Percentiles rank a stretch among this genome's conserved stretches.
Evolutionary conservation across 1,139 yeast species (phyloP).

Genomic region (Pichia inconspicua): DNA sequence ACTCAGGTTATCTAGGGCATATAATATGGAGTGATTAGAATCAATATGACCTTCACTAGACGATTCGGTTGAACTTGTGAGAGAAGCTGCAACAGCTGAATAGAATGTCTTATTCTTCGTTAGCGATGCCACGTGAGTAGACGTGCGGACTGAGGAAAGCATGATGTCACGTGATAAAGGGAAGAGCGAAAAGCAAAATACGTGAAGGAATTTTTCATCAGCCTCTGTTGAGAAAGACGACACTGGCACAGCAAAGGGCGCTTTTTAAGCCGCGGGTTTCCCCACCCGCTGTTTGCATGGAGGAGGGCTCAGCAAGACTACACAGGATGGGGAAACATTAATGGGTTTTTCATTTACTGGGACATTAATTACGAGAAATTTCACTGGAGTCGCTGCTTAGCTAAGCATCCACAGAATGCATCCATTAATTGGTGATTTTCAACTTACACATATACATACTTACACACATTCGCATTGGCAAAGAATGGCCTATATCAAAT

Average conservation of each 20-base stretch:
- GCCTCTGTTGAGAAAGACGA: too few relatives aligned
- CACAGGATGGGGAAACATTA: neutral
- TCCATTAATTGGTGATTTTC: too few relatives aligned
- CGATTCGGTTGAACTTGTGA: neutral
- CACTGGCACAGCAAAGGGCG: too few relatives aligned
- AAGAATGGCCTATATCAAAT: too few relatives aligned
- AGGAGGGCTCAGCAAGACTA: neutral
- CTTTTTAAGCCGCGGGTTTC: neutral
- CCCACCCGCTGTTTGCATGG: conserved; percentile 4
- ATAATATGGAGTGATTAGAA: neutral
- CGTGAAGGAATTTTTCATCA: neutral
- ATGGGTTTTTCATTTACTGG: too few relatives aligned
- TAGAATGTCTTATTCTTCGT: neutral
- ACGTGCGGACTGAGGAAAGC: neutral
- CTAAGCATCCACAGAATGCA: too few relatives aligned
- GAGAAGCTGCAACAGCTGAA: neutral
- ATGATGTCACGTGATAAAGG: neutral
- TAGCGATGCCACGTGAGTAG: neutral
- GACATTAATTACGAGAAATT: too few relatives aligned
- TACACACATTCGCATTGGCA: too few relatives aligned
- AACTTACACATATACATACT: too few relatives aligned
- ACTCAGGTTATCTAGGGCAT: neutral
- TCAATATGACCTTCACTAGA: neutral
- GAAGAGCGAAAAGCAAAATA: neutral
- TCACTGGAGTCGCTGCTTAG: too few relatives aligned